phyloP scores from a whole-genome alignment of 768 basidiomycete genomes.

The Dentipellis sp. region DNA sequence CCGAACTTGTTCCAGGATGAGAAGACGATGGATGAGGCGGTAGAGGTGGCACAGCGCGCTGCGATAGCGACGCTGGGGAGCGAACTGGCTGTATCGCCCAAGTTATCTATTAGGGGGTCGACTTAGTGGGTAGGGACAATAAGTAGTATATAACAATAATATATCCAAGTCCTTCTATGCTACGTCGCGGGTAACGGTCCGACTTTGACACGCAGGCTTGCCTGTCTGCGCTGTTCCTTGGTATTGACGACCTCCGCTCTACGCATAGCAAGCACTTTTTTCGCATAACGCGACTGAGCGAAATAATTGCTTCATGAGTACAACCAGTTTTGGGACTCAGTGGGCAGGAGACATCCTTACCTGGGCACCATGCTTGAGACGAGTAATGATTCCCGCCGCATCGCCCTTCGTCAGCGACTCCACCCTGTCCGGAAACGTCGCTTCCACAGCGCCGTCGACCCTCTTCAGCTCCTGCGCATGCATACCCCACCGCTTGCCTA shows the following conservation, averaged over 20 bases:
- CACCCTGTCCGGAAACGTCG: conserved; percentile 23
- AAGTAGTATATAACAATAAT: background rate
- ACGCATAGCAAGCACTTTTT: conserved; percentile 33
- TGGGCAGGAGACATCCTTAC: conserved; percentile 25
- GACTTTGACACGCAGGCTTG: conserved; percentile 49
- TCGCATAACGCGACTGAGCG: conserved; percentile 52
- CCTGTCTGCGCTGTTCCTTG: conserved; percentile 43
- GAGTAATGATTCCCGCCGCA: conserved; percentile 70
- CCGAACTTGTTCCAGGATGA: conserved; percentile 39
- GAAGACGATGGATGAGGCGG: conserved; percentile 29
- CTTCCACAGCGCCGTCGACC: conserved; percentile 15
- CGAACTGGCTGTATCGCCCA: conserved; percentile 55
- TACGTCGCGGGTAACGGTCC: conserved; percentile 35
- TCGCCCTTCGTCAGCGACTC: conserved; percentile 61
- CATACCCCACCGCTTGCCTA: conserved; percentile 42
- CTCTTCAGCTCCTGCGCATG: conserved; percentile 15
- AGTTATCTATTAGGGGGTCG: conserved; percentile 30
- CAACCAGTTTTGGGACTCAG: background rate
- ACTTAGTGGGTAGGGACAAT: background rate
- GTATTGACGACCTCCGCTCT: conserved; percentile 25
- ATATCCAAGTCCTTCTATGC: background rate
- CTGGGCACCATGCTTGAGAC: conserved; percentile 68
- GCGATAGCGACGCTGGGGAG: conserved; percentile 52
- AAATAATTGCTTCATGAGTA: background rate
- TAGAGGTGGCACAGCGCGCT: conserved; percentile 56